Conservation (phyloP, 768 basidiomycete species). For the Trametes meyenii region DNA sequence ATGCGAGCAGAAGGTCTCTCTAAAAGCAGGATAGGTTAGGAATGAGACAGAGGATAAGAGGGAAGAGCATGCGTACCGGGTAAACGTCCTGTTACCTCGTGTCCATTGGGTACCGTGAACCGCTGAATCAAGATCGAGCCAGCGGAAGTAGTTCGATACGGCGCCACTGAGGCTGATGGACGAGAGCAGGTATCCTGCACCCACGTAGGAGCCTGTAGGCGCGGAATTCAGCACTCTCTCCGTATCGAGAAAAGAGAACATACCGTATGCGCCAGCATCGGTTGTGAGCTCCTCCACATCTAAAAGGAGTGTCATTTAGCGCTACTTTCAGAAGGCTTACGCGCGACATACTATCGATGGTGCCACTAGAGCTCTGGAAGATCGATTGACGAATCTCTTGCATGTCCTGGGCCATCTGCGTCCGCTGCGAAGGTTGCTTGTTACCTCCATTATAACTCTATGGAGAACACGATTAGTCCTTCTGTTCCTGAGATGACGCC, state of each 20-base stretch:
- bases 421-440: constrained; percentile 47
- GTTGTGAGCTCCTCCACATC: constrained; percentile 58
- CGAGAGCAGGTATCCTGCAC: constrained; percentile 62
- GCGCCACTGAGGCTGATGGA: constrained; percentile 41
- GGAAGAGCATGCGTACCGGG: constrained; percentile 45
- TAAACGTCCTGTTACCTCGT: constrained; percentile 48
- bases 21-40: constrained; percentile 23
- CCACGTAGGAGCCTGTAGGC: constrained; percentile 65
- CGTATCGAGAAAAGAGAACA: constrained; percentile 10
- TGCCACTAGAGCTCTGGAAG: constrained; percentile 59
- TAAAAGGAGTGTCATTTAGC: constrained; percentile 28
- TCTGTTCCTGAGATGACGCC: neutral
- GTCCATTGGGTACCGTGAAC: constrained; percentile 63
- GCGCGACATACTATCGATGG: constrained; percentile 51
- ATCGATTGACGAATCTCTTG: constrained; percentile 55
- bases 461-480: neutral
- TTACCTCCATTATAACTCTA: constrained; percentile 77
- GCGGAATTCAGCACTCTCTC: neutral
- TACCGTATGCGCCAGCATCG: constrained; percentile 64
- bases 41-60: neutral
- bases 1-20: constrained; percentile 68
- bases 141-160: constrained; percentile 54
- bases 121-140: constrained; percentile 70
- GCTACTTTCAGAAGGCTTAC: neutral
- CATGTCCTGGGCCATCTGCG: constrained; percentile 51